These are phyloP conservation scores for Brettanomyces custersianus DNA, from an alignment of 805 yeast species.

Conservation along the genomic window DNA sequence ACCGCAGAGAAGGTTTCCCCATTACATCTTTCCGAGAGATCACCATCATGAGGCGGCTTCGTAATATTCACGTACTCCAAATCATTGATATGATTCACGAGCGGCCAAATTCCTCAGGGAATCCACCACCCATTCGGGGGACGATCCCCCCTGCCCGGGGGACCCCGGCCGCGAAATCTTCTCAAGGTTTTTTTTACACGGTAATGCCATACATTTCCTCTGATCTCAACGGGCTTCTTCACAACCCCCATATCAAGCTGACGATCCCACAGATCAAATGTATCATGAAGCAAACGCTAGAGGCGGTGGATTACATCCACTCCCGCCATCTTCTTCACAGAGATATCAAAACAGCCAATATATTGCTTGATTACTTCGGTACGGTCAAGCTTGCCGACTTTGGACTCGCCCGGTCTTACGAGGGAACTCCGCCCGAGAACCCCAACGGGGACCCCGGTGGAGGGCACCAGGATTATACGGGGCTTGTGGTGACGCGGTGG, in stretches of 20 bases:
- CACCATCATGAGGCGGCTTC: conserved; percentile 61
- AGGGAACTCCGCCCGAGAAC: conserved; percentile 26
- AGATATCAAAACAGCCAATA: conserved; percentile 95
- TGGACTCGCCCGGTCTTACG: conserved; percentile 70
- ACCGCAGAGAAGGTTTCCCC: conserved; percentile 78
- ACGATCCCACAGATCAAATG: conserved; percentile 69
- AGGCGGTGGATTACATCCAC: conserved; percentile 80
- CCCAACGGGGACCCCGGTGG: conserved; percentile 37
- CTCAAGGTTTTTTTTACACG: conserved; percentile 53
- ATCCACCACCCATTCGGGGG: neutral
- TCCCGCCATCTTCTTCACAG: conserved; percentile 57
- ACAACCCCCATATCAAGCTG: conserved; percentile 61
- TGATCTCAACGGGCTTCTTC: conserved; percentile 83
- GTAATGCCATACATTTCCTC: conserved; percentile 89
- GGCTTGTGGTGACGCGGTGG: conserved; percentile 90
- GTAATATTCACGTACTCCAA: conserved; percentile 65
- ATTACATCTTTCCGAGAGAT: conserved; percentile 93
- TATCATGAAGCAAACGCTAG: conserved; percentile 66
- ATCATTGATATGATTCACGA: conserved; percentile 73
- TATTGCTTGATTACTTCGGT: conserved; percentile 70
- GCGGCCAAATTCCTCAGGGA: conserved; percentile 8
- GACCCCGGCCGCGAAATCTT: conserved; percentile 18
- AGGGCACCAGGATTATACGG: conserved; percentile 44
- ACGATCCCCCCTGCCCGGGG: neutral
- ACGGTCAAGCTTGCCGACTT: conserved; percentile 87